phyloP scores from a whole-genome alignment of 2,329 filamentous ascomycete genomes.

The Fusarium palustre region DNA sequence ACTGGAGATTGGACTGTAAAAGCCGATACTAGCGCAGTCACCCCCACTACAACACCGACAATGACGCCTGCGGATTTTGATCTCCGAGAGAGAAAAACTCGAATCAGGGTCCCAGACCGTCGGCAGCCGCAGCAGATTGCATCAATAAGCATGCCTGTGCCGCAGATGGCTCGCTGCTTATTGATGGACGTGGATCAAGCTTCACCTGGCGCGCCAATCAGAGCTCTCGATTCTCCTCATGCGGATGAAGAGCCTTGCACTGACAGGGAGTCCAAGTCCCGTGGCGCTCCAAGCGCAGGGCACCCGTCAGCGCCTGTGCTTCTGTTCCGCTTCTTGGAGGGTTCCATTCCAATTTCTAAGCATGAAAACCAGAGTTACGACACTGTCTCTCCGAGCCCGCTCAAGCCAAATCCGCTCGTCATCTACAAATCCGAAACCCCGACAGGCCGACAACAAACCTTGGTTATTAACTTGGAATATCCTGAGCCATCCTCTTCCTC shows the following conservation, averaged over 20 bases:
- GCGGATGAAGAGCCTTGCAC: conserved; percentile 35
- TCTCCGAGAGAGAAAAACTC: conserved; percentile 37
- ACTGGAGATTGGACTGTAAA: conserved; percentile 32
- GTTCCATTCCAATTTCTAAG: conserved; percentile 41
- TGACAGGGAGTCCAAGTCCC: conserved; percentile 33
- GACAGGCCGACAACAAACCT: conserved; percentile 25
- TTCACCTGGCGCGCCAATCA: conserved; percentile 46
- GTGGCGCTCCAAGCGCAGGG: conserved; percentile 31
- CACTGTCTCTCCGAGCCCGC: conserved; percentile 29
- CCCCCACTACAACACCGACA: conserved; percentile 35
- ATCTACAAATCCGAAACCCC: conserved; percentile 41
- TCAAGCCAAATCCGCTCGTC: conserved; percentile 35
- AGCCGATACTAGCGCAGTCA: conserved; percentile 14
- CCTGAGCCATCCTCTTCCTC: conserved; percentile 9
- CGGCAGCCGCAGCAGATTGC: conserved; percentile 42
- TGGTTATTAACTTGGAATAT: conserved; percentile 19
- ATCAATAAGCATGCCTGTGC: conserved; percentile 39
- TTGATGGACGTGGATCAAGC: conserved; percentile 38
- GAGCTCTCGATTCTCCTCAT: conserved; percentile 30
- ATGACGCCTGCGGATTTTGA: conserved; percentile 42
- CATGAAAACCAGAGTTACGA: conserved; percentile 7
- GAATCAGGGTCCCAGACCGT: conserved; percentile 31
- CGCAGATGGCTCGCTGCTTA: conserved; percentile 37
- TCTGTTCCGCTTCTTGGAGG: conserved; percentile 35
- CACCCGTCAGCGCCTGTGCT: conserved; percentile 22